Evolutionary conservation across 192 early-diverging fungal species (phyloP).

Genomic region (Rhizophagus clarus): DNA sequence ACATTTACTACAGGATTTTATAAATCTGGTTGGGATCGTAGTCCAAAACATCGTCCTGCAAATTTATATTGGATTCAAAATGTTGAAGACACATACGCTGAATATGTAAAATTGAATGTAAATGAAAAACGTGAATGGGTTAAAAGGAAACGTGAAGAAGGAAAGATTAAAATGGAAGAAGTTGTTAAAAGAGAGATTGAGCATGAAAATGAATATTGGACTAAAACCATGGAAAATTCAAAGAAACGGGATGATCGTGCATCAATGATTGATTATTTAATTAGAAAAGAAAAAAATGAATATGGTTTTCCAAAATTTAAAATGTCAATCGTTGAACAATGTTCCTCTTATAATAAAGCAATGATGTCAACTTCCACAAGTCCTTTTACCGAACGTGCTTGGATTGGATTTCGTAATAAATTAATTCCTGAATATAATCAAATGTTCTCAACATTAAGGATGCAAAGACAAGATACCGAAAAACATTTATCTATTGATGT

Average conservation of each 20-base stretch:
- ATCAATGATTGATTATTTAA: neutral
- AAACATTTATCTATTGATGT: neutral
- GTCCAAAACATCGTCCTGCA: conserved; percentile 9
- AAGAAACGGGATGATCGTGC: conserved; percentile 5
- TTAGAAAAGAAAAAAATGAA: conserved; percentile 17
- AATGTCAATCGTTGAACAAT: conserved; percentile 27
- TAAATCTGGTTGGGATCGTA: conserved; percentile 8
- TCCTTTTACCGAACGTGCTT: conserved; percentile 20
- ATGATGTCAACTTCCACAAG: conserved; percentile 1
- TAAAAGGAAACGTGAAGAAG: neutral
- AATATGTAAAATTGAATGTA: neutral
- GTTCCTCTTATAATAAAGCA: conserved; percentile 8
- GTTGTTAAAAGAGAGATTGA: conserved; percentile 1
- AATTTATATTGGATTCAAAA: conserved; percentile 8
- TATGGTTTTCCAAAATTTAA: conserved; percentile 11
- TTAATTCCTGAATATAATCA: conserved; percentile 20
- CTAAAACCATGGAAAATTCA: neutral
- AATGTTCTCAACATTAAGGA: neutral
- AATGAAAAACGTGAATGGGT: conserved; percentile 4
- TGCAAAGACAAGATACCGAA: neutral
- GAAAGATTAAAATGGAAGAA: conserved; percentile 6
- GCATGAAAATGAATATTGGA: conserved; percentile 16
- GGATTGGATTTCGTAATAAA: conserved; percentile 18
- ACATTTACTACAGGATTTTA: conserved; percentile 1
- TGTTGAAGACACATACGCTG: neutral